Conservation (phyloP, 371 early-diverging fungal genomes). For the Zopfochytrium polystomum region DNA sequence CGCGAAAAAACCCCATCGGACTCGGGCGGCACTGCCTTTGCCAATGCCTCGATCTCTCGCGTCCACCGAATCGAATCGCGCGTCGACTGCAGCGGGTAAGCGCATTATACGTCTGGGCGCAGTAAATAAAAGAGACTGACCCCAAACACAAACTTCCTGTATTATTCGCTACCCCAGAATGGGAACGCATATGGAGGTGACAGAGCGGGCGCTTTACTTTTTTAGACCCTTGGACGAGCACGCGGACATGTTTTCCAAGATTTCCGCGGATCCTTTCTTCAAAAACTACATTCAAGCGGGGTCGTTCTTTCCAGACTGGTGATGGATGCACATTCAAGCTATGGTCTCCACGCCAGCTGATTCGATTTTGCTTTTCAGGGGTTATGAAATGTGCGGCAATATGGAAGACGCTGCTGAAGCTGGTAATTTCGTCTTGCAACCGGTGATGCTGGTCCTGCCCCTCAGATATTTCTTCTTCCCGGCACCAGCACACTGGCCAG, state of each 20-base stretch:
- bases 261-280: conserved; percentile 15
- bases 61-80: too few relatives aligned
- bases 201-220: conserved; percentile 25
- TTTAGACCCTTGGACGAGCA: conserved; percentile 14
- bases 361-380: conserved; percentile 31
- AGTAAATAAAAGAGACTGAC: too few relatives aligned
- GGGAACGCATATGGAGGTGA: conserved; percentile 37
- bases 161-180: too few relatives aligned
- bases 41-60: too few relatives aligned
- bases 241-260: conserved; percentile 42
- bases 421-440: conserved; percentile 32
- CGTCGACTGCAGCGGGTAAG: too few relatives aligned
- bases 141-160: too few relatives aligned
- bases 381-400: conserved; percentile 57
- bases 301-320: conserved; percentile 84
- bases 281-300: conserved; percentile 74
- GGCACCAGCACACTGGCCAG: conserved; percentile 77
- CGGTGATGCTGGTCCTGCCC: background rate
- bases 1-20: too few relatives aligned
- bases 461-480: background rate
- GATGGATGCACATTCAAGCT: background rate
- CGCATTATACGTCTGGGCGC: too few relatives aligned
- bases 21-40: too few relatives aligned
- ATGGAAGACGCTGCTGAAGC: conserved; percentile 51
- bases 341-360: background rate